Conservation (phyloP, 1,284 basidiomycete species). For the Malassezia vespertilionis region DNA sequence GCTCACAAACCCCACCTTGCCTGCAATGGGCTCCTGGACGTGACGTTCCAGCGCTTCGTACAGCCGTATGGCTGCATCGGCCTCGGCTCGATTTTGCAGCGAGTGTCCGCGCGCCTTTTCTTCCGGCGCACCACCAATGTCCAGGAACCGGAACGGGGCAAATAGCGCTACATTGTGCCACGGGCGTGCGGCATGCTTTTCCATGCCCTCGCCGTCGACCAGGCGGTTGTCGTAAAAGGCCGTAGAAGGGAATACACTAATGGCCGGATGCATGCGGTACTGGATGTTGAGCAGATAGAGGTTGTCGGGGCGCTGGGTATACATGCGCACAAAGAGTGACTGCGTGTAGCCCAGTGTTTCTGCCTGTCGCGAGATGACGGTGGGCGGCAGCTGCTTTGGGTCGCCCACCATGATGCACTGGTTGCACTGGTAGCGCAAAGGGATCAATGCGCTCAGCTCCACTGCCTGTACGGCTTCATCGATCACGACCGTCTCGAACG, state of each 20-base stretch:
- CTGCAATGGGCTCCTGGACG: slow-evolving; percentile 57
- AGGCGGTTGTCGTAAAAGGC: slow-evolving; percentile 77
- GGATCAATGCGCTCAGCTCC: slow-evolving; percentile 91
- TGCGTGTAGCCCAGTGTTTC: slow-evolving; percentile 72
- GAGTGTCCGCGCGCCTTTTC: slow-evolving; percentile 56
- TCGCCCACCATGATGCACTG: slow-evolving; percentile 94
- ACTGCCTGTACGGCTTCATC: slow-evolving; percentile 97
- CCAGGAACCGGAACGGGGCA: slow-evolving; percentile 76
- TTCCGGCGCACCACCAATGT: slow-evolving; percentile 53
- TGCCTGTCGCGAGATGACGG: slow-evolving; percentile 82
- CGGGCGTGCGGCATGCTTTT: slow-evolving; percentile 62
- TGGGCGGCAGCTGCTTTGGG: slow-evolving; percentile 92
- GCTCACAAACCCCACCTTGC: slow-evolving; percentile 76
- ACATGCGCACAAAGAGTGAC: slow-evolving; percentile 82
- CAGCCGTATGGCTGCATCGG: slow-evolving; percentile 64
- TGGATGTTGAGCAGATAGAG: slow-evolving; percentile 92
- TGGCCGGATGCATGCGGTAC: slow-evolving; percentile 98
- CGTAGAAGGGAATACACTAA: slow-evolving; percentile 75
- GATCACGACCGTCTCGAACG: slow-evolving; percentile 92
- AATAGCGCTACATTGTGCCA: slow-evolving; percentile 77
- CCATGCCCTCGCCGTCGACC: slow-evolving; percentile 81
- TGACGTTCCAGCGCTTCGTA: slow-evolving; percentile 64
- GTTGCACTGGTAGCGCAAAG: slow-evolving; percentile 73
- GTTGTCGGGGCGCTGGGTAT: slow-evolving; percentile 63
- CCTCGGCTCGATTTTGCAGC: slow-evolving; percentile 67